Evolutionary conservation across 768 basidiomycete genomes (phyloP).

Genomic region (Boletus vermiculosoides): DNA sequence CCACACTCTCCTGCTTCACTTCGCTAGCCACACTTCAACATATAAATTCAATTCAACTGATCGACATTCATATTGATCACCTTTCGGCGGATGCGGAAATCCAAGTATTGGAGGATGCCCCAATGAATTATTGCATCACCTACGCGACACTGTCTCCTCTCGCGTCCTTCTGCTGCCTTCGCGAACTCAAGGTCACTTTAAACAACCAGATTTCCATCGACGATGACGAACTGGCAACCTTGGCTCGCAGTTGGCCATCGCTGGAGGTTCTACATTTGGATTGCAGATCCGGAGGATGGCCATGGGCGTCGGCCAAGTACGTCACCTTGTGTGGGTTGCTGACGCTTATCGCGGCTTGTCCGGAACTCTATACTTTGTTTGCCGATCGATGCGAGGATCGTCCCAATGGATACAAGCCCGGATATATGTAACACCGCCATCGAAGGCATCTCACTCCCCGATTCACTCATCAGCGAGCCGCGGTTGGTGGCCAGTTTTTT

Average conservation of each 20-base stretch:
- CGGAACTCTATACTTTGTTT: too few species aligned
- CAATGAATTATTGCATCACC: neutral
- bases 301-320: neutral
- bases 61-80: too few species aligned
- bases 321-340: neutral
- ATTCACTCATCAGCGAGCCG: neutral
- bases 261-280: neutral
- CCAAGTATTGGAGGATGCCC: neutral
- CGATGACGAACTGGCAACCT: neutral
- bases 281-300: neutral
- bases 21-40: too few species aligned
- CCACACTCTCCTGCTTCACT: too few species aligned
- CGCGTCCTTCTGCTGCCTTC: too few species aligned
- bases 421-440: neutral
- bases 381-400: neutral
- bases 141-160: neutral
- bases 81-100: neutral
- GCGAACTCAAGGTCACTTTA: neutral
- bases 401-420: neutral
- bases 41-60: too few species aligned
- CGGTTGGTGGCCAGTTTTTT: neutral
- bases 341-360: neutral
- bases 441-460: accelerated
- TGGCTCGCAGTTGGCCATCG: neutral
- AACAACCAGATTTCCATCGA: neutral